These are phyloP conservation scores for Claviceps humidiphila DNA, from an alignment of 2,329 filamentous ascomycete genomes.

Conservation along the genomic window DNA sequence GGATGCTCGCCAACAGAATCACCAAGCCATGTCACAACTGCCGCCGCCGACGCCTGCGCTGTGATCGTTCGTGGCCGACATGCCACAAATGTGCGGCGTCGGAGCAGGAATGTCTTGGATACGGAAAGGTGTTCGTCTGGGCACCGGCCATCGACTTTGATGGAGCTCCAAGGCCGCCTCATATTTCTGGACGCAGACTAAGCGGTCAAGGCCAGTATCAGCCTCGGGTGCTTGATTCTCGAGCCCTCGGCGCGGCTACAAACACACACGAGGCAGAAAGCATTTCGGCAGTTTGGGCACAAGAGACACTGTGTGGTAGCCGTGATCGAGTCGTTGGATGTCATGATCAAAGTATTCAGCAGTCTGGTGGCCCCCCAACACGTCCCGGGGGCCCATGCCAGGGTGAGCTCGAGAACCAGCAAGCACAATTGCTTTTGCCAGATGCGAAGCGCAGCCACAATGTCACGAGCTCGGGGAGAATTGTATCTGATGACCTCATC, in stretches of 20 bases:
- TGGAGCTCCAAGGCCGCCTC: slow-evolving; percentile 28
- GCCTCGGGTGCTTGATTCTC: background rate
- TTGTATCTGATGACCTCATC: background rate
- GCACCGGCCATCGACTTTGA: slow-evolving; percentile 37
- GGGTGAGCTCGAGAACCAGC: background rate
- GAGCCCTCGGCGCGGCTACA: background rate
- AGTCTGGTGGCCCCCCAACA: background rate
- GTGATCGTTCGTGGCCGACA: slow-evolving; percentile 44
- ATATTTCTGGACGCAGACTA: slow-evolving; percentile 9
- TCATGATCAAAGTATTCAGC: background rate
- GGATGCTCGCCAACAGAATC: slow-evolving; percentile 21
- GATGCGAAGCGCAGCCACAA: background rate
- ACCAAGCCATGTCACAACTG: slow-evolving; percentile 47
- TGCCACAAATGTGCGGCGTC: slow-evolving; percentile 46
- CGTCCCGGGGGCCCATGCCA: background rate
- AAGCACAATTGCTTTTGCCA: background rate
- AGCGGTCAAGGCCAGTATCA: background rate
- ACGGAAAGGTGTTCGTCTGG: slow-evolving; percentile 48
- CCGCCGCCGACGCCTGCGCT: slow-evolving; percentile 45
- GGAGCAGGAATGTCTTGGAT: slow-evolving; percentile 47
- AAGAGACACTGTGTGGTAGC: background rate
- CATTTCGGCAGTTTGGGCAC: background rate
- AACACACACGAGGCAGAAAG: background rate
- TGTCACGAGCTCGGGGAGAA: background rate
- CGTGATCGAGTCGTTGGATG: background rate